Evolutionary conservation across 371 early-diverging fungal species (phyloP).

Genomic region (Actinomortierella wolfii): DNA sequence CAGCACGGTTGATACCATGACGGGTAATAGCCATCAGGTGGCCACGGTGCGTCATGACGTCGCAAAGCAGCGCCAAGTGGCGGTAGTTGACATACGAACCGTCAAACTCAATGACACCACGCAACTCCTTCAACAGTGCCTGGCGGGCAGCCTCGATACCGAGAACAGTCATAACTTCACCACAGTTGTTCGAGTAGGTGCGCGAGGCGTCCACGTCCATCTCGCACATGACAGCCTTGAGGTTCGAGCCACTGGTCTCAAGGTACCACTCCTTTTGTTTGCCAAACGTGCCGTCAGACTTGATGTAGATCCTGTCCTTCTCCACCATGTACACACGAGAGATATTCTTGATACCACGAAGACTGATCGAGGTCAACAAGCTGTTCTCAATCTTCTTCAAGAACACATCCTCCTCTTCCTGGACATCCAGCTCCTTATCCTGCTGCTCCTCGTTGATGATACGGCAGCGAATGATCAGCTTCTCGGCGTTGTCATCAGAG

Average conservation of each 20-base stretch:
- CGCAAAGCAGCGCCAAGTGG: conserved; percentile 95
- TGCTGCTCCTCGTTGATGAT: conserved; percentile 70
- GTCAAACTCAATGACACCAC: conserved; percentile 97
- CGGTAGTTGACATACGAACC: conserved; percentile 99
- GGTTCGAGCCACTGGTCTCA: conserved; percentile 97
- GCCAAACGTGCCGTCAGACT: conserved; percentile 70
- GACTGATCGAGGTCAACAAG: conserved; percentile 84
- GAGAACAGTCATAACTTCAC: conserved; percentile 93
- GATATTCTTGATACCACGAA: conserved; percentile 93
- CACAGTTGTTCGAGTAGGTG: conserved; percentile 92
- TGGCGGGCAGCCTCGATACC: conserved; percentile 99
- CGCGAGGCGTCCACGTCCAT: conserved; percentile 83
- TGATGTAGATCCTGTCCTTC: conserved; percentile 55
- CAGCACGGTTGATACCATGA: conserved; percentile 98
- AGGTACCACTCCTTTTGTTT: conserved; percentile 82
- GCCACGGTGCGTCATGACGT: conserved; percentile 98
- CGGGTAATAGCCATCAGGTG: conserved; percentile 97
- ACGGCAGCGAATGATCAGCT: conserved; percentile 92
- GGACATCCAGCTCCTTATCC: conserved; percentile 49
- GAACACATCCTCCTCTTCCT: conserved; percentile 89
- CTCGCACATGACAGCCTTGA: conserved; percentile 87
- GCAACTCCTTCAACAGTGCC: conserved; percentile 92
- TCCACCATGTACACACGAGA: conserved; percentile 92
- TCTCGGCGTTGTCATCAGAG: conserved; percentile 93
- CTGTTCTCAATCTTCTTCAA: conserved; percentile 83